Evolutionary conservation across 768 basidiomycete species (phyloP), one percentile per base, ranked within the genome.

Genomic region (Nidularia pulvinata): DNA sequence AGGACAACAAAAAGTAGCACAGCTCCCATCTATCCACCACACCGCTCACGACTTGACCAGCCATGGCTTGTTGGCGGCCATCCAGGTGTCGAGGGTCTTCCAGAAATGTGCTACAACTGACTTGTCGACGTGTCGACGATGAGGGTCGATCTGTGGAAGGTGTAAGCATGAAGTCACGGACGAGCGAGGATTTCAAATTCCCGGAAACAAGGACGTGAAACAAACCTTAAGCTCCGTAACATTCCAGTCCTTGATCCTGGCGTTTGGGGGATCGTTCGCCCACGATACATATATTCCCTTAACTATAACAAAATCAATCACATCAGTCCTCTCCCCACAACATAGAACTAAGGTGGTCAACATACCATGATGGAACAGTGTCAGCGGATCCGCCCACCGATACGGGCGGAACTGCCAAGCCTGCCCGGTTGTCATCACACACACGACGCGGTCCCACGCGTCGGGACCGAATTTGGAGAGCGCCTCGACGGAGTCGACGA

Each of bases 361-460:
- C 77, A 46, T 58, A 96, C 95, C 95, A 63, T 98, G 90, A 65
- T 97, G 91, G 72, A 99, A 98, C 30, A 99, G 70, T 49, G 89
- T 82, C 55, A 86, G 85, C 1, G 97, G 97, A 63, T 98, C 95
- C 48, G 81, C 86, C 96, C 96, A 99, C 66, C 96, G 95, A 74
- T 98, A 98, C 14, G 92, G 89, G 53, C 88, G 79, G 72, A 99
- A 99, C 67, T 99, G 97, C 97, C 97, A 98, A 33, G 91, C 89
- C 61, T 98, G 96, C 1, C 97, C 97, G 0, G 97, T 99, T 7
- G 97, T 98, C 85, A 97, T 89, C 13, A 99, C 96, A 59, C 95
- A 97, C 4, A 97, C 89, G 4, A 99, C 97, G 36, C 96, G 83
- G 52, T 98, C 95, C 95, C 96, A 98, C 2, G 93, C 90, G 55